Percentiles rank a stretch among this genome's conserved stretches.
These are phyloP conservation scores for Yamadazyma siamensis DNA, from an alignment of 1,139 yeast species.

Conservation along the genomic window DNA sequence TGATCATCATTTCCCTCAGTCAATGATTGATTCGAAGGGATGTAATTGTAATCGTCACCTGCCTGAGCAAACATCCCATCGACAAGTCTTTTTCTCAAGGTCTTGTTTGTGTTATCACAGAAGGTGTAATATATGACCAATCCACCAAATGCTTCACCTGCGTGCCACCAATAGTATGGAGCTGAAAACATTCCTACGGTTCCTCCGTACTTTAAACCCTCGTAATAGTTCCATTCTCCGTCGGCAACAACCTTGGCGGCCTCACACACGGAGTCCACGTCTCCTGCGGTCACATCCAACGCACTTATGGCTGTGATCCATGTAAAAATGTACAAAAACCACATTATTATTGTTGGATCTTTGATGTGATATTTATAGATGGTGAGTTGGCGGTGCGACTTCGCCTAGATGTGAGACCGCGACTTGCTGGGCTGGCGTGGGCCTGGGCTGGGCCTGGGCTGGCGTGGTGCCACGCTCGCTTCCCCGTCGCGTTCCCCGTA, in stretches of 20 bases:
- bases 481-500: too few relatives aligned
- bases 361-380: too few relatives aligned
- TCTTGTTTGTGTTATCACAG: conserved; percentile 43
- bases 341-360: too few relatives aligned
- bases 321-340: too few relatives aligned
- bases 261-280: conserved; percentile 39
- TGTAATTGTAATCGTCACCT: conserved; percentile 50
- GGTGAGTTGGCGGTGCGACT: too few relatives aligned
- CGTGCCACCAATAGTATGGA: conserved; percentile 74
- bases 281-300: conserved; percentile 4
- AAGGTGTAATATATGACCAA: conserved; percentile 50
- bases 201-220: conserved; percentile 52
- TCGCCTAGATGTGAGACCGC: too few relatives aligned
- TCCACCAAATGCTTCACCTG: conserved; percentile 69
- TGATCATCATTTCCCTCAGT: conserved; percentile 73
- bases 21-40: conserved; percentile 59
- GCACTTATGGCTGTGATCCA: background rate
- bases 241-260: conserved; percentile 47
- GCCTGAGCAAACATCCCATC: conserved; percentile 50
- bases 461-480: too few relatives aligned
- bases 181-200: conserved; percentile 54
- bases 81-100: conserved; percentile 35
- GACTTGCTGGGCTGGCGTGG: too few relatives aligned
- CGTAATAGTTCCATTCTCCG: conserved; percentile 60
- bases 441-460: too few relatives aligned